Evolutionary conservation across 2,329 filamentous ascomycete genomes (phyloP).

Genomic region (Chrysoporthe cubensis): DNA sequence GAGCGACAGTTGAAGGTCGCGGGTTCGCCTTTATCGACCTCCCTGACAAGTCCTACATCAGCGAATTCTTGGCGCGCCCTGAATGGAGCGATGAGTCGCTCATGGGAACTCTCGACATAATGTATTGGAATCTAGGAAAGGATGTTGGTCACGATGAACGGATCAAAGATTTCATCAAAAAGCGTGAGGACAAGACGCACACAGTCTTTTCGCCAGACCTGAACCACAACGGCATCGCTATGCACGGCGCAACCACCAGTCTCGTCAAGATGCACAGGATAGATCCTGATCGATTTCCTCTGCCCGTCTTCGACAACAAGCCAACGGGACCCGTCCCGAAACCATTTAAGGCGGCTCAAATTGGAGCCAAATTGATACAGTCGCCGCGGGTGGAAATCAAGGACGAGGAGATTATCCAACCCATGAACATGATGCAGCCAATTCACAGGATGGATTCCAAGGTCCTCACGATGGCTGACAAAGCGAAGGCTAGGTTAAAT

Average conservation of each 20-base stretch:
- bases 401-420: conserved; percentile 50
- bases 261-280: conserved; percentile 72
- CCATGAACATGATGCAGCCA: conserved; percentile 53
- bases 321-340: conserved; percentile 19
- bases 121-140: conserved; percentile 82
- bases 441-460: conserved; percentile 43
- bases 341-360: conserved; percentile 45
- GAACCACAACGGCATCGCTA: conserved; percentile 74
- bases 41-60: conserved; percentile 71
- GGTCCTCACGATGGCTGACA: conserved; percentile 57
- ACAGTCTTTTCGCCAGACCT: conserved; percentile 75
- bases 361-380: conserved; percentile 51
- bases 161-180: conserved; percentile 71
- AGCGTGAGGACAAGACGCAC: conserved; percentile 67
- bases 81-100: conserved; percentile 72
- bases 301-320: conserved; percentile 69
- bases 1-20: conserved; percentile 64
- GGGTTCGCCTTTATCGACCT: conserved; percentile 83
- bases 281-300: conserved; percentile 72
- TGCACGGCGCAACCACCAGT: conserved; percentile 69
- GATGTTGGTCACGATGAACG: conserved; percentile 65
- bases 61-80: conserved; percentile 67
- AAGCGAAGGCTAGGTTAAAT: conserved; percentile 47
- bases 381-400: conserved; percentile 52
- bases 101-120: conserved; percentile 67